Base-by-base conservation (phyloP, 495 filamentous ascomycete genomes). In the Hypomontagnella monticulosa region DNA sequence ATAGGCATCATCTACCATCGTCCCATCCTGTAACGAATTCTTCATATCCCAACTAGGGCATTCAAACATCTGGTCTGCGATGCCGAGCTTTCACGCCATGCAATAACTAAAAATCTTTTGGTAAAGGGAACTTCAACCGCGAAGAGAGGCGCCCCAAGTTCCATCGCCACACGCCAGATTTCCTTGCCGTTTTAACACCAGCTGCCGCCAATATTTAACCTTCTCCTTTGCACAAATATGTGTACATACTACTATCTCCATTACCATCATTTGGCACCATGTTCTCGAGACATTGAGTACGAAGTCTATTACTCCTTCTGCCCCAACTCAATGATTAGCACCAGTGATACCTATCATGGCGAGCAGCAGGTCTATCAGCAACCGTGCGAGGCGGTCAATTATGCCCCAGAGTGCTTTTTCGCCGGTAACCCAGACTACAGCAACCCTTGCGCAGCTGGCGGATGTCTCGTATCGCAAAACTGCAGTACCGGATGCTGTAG, bases 401-500 rank as follows among this genome's bases (percentile, higher is more conserved):
- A 52, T 5, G 69, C 66, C 10, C 50, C 68, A 15, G 69, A 71
- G 30, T 76, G 72, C 27, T 72, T 68, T 48, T 56, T 73, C 20
- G 63, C 58, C 1, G 66, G 65, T 16, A 73, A 49, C 14, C 46
- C 73, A 37, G 73, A 79, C 67, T 75, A 74, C 48, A 67, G 49
- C 41, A 72, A 80, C 63, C 78, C 80, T 7, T 80, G 80, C 57
- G 75, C 75, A 12, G 61, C 77, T 3, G 78, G 78, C 0, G 75
- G 73, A 32, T 83, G 80, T 70, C 72, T 79, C 16, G 46, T 73
- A 12, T 74, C 72, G 3, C 75, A 74, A n/a, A 67, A 79, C 43
- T 83, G 80, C 62, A 68, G 63, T 16, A 76, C 77, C 4, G 78
- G 79, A 4, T 71, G 66, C 20, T 83, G 80, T 59, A 60, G 78